Percentiles rank a stretch among this genome's conserved stretches.
These are phyloP conservation scores for Pulveroboletus sp. DNA, from an alignment of 768 basidiomycete species.

Conservation along the genomic window DNA sequence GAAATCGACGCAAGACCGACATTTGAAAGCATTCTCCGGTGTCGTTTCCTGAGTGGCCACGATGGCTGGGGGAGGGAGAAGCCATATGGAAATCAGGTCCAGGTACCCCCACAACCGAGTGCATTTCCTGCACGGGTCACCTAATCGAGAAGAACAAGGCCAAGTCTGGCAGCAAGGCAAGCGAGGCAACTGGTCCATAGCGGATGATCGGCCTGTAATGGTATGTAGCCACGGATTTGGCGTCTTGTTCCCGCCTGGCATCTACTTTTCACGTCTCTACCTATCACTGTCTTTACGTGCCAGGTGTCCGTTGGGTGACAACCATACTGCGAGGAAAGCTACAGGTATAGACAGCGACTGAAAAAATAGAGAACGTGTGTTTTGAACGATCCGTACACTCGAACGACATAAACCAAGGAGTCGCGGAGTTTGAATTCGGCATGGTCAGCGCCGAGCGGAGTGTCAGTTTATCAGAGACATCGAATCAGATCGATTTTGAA, in stretches of 20 bases:
- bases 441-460: slow-evolving; percentile 34
- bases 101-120: slow-evolving; percentile 25
- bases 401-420: neutral
- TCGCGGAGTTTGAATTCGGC: slow-evolving; percentile 15
- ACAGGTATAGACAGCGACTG: slow-evolving; percentile 9
- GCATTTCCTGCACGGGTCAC: slow-evolving; percentile 29
- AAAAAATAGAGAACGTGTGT: neutral
- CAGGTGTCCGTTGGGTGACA: slow-evolving; percentile 8
- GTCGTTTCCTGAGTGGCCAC: slow-evolving; percentile 72
- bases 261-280: slow-evolving; percentile 7
- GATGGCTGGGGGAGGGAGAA: slow-evolving; percentile 63
- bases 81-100: slow-evolving; percentile 26
- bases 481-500: slow-evolving; percentile 57
- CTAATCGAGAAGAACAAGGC: slow-evolving; percentile 20
- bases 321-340: slow-evolving; percentile 2
- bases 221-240: slow-evolving; percentile 11
- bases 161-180: slow-evolving; percentile 2
- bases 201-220: slow-evolving; percentile 1
- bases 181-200: neutral
- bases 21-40: slow-evolving; percentile 76
- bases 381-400: neutral
- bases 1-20: slow-evolving; percentile 74
- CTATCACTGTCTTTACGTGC: slow-evolving; percentile 10
- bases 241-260: slow-evolving; percentile 3
- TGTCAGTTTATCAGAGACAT: slow-evolving; percentile 45